phyloP scores from a whole-genome alignment of 352 stramenopile species.

The Phytophthora syringae region DNA sequence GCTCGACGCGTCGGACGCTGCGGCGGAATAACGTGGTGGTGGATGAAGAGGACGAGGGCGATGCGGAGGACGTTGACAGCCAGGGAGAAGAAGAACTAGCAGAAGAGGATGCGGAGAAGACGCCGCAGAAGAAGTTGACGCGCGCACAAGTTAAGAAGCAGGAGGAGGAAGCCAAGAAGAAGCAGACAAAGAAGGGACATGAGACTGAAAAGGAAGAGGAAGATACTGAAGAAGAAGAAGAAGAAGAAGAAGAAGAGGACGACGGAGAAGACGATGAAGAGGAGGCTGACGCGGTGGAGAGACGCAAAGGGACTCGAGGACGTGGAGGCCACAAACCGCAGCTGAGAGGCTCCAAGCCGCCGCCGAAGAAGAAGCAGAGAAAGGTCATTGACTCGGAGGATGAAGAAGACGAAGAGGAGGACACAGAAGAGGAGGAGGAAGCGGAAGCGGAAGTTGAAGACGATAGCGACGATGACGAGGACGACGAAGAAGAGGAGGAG shows the following conservation, averaged over 20 bases:
- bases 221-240: constrained; percentile 42
- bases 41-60: constrained; percentile 63
- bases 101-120: constrained; percentile 36
- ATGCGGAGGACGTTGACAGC: constrained; percentile 24
- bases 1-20: constrained; percentile 56
- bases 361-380: constrained; percentile 42
- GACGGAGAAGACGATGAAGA: constrained; percentile 42
- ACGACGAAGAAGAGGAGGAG: constrained; percentile 23
- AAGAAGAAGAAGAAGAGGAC: constrained; percentile 56
- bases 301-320: constrained; percentile 19
- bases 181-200: constrained; percentile 39
- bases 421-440: constrained; percentile 34
- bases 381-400: constrained; percentile 51
- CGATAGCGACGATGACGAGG: constrained; percentile 32
- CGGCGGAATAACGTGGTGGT: constrained; percentile 81
- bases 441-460: constrained; percentile 29
- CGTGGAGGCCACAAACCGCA: constrained; percentile 24
- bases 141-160: constrained; percentile 43
- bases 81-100: constrained; percentile 43
- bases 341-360: constrained; percentile 28
- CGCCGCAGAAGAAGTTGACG: constrained; percentile 43
- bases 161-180: constrained; percentile 41
- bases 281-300: constrained; percentile 39
- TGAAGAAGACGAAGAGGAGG: constrained; percentile 37
- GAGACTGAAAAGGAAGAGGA: constrained; percentile 39